A percentile compares a stretch with the other conserved stretches of the same genome.
Conservation (phyloP, 2,329 filamentous ascomycete genomes). For the Tetracladium maxilliforme region DNA sequence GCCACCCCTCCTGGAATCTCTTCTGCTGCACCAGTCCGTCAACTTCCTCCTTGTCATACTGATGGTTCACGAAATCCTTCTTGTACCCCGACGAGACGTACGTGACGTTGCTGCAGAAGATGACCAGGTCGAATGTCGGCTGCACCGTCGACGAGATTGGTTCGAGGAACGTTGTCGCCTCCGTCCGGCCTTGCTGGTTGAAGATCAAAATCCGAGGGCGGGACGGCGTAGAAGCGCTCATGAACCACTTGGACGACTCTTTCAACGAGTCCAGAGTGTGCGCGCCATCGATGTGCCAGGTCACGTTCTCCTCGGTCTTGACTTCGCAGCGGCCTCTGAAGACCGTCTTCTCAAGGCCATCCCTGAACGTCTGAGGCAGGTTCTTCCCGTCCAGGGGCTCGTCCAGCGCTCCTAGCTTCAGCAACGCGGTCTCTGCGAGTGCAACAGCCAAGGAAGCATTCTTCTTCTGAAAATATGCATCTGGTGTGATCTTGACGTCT, state of each 20-base stretch:
- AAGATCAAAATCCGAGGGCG: conserved; percentile 50
- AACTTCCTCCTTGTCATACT: conserved; percentile 24
- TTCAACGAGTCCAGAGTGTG: conserved; percentile 86
- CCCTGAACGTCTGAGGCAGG: conserved; percentile 49
- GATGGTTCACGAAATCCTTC: conserved; percentile 39
- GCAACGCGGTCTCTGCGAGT: conserved; percentile 32
- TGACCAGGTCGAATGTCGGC: conserved; percentile 40
- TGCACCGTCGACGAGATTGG: conserved; percentile 34
- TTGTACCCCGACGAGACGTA: conserved; percentile 35
- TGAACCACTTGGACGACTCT: conserved; percentile 73
- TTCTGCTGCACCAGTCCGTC: conserved; percentile 1
- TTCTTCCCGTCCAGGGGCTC: conserved; percentile 12
- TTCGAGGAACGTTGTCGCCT: conserved; percentile 26
- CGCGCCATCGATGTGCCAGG: conserved; percentile 86
- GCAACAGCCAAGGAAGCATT: conserved; percentile 38
- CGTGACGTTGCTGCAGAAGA: conserved; percentile 71
- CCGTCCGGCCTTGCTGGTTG: conserved; percentile 54
- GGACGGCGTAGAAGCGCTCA: conserved; percentile 15
- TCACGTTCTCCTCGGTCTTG: conserved; percentile 39
- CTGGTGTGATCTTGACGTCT: conserved; percentile 30
- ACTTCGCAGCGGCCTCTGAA: conserved; percentile 69
- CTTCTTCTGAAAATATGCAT: conserved; percentile 41
- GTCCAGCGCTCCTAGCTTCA: conserved; percentile 18
- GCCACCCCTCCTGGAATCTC: conserved; percentile 21
- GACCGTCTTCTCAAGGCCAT: conserved; percentile 59